These are phyloP conservation scores for Zygnema circumcarinatum DNA, from an alignment of 139 green algal genomes.

Conservation along the genomic window DNA sequence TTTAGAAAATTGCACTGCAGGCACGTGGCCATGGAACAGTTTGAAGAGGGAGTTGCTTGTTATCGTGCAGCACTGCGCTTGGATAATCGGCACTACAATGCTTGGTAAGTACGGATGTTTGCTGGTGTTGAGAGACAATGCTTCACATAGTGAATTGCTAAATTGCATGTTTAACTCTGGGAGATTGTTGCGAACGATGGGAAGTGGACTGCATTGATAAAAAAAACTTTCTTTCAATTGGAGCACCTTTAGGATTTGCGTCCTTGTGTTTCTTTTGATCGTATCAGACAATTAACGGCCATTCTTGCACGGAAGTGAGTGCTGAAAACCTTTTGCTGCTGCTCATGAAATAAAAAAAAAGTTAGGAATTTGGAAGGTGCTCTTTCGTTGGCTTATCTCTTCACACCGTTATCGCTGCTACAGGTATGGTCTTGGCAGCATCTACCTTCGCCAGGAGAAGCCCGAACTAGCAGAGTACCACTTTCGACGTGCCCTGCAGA, in stretches of 20 bases:
- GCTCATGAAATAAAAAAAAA: too few relatives aligned
- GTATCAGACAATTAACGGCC: too few relatives aligned
- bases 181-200: too few relatives aligned
- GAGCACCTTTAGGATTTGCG: neutral
- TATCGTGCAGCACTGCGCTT: slow-evolving; percentile 86
- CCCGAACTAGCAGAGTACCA: slow-evolving; percentile 86
- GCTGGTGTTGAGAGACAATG: too few relatives aligned
- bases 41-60: slow-evolving; percentile 80
- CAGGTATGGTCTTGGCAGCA: slow-evolving; percentile 89
- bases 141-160: too few relatives aligned
- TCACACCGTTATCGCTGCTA: neutral
- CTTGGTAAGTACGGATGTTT: slow-evolving; percentile 79
- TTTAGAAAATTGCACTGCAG: neutral
- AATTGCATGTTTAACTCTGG: too few relatives aligned
- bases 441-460: slow-evolving; percentile 93
- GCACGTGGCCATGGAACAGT: slow-evolving; percentile 83
- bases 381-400: neutral
- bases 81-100: slow-evolving; percentile 94
- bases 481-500: slow-evolving; percentile 75
- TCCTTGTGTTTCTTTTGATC: too few relatives aligned
- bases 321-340: too few relatives aligned
- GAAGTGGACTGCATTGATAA: too few relatives aligned
- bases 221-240: neutral
- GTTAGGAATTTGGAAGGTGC: too few relatives aligned
- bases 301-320: too few relatives aligned